Evolutionary conservation across 176 grass and related monocot species (phyloP).

Genomic region (Bolboschoenus planiculmis): DNA sequence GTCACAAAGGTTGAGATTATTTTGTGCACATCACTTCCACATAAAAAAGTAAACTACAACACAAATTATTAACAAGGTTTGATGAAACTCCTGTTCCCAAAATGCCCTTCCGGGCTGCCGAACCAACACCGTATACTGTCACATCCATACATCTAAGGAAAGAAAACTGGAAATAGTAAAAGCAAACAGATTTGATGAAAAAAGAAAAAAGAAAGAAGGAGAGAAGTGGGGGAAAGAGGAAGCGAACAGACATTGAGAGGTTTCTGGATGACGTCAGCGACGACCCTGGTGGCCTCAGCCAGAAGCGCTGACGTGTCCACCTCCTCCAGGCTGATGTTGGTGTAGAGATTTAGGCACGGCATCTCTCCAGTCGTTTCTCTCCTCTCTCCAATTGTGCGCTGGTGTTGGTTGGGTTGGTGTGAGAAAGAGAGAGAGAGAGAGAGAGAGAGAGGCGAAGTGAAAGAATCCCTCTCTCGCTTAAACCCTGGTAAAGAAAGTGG

Average conservation of each 20-base stretch:
- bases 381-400: background rate
- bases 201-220: background rate
- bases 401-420: too few species aligned
- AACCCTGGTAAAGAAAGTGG: too few species aligned
- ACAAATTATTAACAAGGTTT: background rate
- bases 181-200: background rate
- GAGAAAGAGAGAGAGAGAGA: too few species aligned
- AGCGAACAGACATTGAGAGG: constrained; percentile 52
- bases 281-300: constrained; percentile 47
- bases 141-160: too few species aligned
- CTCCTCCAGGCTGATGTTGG: constrained; percentile 64
- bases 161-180: too few species aligned
- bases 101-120: background rate
- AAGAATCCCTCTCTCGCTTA: too few species aligned
- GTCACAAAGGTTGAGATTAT: too few species aligned
- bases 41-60: too few species aligned
- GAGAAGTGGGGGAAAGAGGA: background rate
- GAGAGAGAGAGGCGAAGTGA: too few species aligned
- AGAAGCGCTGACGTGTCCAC: constrained; percentile 50
- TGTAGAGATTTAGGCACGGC: constrained; percentile 77
- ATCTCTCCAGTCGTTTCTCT: constrained; percentile 9
- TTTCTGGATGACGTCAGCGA: constrained; percentile 76
- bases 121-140: too few species aligned
- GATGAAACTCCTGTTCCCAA: background rate
- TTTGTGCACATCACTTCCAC: too few species aligned